Evolutionary conservation across 2,329 filamentous ascomycete species (phyloP).

Genomic region (Scopulariopsis brevicaulis): DNA sequence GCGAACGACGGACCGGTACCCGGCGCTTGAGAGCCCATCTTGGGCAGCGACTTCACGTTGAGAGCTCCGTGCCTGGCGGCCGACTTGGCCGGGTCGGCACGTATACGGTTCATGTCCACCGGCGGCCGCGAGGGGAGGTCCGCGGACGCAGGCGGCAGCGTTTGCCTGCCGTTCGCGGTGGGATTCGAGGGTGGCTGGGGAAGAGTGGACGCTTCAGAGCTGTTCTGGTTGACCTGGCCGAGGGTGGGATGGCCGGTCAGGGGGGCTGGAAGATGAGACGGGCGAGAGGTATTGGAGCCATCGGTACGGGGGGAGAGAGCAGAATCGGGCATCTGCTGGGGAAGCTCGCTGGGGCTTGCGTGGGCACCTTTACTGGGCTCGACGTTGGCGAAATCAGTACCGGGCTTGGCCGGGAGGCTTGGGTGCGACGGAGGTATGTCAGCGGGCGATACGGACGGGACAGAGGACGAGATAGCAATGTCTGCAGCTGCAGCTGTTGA

Average conservation of each 20-base stretch:
- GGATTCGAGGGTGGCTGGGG: background rate
- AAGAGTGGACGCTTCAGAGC: background rate
- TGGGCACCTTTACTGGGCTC: background rate
- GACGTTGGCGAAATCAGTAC: background rate
- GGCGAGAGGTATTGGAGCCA: background rate
- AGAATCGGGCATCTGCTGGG: background rate
- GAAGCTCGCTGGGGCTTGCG: background rate
- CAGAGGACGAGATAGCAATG: background rate
- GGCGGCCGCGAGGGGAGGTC: conserved; percentile 3
- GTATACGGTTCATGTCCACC: conserved; percentile 5
- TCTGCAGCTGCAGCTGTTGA: background rate
- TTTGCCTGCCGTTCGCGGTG: background rate
- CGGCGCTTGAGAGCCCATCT: background rate
- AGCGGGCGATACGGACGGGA: background rate
- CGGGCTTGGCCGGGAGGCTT: background rate
- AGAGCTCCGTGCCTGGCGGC: background rate
- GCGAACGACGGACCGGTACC: background rate
- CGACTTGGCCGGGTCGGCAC: background rate
- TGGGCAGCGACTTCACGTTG: background rate
- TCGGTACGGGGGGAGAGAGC: background rate
- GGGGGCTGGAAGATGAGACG: background rate
- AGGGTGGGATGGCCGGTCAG: background rate
- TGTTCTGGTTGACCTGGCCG: background rate
- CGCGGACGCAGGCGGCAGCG: conserved; percentile 1
- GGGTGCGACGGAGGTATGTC: conserved; percentile 1